Percentiles rank a stretch among this genome's conserved stretches.
These are phyloP conservation scores for Acacia crassicarpa DNA, from an alignment of 306 rosid species.

Conservation along the genomic window DNA sequence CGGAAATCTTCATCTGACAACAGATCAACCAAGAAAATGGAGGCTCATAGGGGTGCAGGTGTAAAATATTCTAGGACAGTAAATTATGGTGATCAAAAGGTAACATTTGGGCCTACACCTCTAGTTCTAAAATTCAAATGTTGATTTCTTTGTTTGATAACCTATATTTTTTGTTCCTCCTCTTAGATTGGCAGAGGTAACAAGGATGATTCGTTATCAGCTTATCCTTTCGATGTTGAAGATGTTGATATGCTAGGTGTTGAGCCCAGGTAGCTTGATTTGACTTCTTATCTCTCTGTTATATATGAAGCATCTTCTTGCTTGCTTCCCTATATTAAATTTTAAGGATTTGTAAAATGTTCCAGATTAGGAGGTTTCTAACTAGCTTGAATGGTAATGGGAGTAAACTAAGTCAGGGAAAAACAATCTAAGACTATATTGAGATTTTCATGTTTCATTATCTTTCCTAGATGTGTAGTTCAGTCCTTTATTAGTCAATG, in stretches of 20 bases:
- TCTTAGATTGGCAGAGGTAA: slow-evolving; percentile 59
- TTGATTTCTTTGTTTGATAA: slow-evolving; percentile 31
- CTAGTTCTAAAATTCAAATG: slow-evolving; percentile 24
- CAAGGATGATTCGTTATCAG: slow-evolving; percentile 57
- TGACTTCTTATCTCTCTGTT: not conserved
- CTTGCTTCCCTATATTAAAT: not conserved
- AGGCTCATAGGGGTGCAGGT: slow-evolving; percentile 53
- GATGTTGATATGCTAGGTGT: slow-evolving; percentile 60
- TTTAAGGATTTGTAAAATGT: not conserved
- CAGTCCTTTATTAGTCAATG: too few species aligned
- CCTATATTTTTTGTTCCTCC: slow-evolving; percentile 17
- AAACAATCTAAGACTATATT: too few species aligned
- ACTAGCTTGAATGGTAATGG: slow-evolving; percentile 22
- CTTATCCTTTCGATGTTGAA: slow-evolving; percentile 70
- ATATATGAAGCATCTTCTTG: slow-evolving; percentile 10
- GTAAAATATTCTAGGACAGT: slow-evolving; percentile 30
- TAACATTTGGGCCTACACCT: slow-evolving; percentile 34
- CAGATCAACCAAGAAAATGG: slow-evolving; percentile 58
- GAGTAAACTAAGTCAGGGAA: not conserved
- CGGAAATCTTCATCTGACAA: slow-evolving; percentile 75
- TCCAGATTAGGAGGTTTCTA: slow-evolving; percentile 7
- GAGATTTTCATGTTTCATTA: not conserved
- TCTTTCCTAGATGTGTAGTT: too few species aligned
- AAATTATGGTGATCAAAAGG: slow-evolving; percentile 56
- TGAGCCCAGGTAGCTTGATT: slow-evolving; percentile 50